Conservation (phyloP, 495 filamentous ascomycete species). For the Extremus antarcticus region DNA sequence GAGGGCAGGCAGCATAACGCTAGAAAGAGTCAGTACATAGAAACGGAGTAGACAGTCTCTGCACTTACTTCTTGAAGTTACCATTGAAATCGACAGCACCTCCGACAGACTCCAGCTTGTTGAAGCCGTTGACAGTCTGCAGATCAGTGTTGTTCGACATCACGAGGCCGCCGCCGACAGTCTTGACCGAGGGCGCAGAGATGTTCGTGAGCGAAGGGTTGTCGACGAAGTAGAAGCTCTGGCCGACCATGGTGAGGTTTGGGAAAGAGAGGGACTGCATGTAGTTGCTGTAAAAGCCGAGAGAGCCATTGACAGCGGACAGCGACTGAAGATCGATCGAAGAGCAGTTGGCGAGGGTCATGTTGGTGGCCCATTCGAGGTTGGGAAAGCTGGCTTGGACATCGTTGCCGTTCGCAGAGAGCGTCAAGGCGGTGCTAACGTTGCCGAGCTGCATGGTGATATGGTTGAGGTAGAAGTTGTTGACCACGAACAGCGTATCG, state of each 20-base stretch:
- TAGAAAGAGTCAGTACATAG: conserved; percentile 30
- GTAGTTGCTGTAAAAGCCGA: conserved; percentile 74
- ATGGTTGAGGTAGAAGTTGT: conserved; percentile 30
- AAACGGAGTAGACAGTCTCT: not conserved
- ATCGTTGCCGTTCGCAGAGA: conserved; percentile 51
- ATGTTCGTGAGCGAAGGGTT: conserved; percentile 70
- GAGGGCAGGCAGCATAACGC: conserved; percentile 57
- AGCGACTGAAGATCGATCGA: conserved; percentile 68
- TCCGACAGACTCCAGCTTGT: conserved; percentile 51
- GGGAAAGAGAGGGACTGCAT: conserved; percentile 58
- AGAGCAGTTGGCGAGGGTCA: conserved; percentile 80
- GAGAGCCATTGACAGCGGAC: conserved; percentile 58
- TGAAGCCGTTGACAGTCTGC: conserved; percentile 50
- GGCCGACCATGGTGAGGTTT: conserved; percentile 65
- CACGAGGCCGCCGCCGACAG: conserved; percentile 64
- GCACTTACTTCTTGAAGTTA: conserved; percentile 67
- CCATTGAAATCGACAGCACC: conserved; percentile 87
- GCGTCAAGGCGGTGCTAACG: conserved; percentile 49
- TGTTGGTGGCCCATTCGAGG: conserved; percentile 65
- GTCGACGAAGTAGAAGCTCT: conserved; percentile 61
- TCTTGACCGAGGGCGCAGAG: conserved; percentile 54
- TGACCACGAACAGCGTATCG: conserved; percentile 36
- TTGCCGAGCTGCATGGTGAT: conserved; percentile 51
- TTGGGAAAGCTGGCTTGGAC: conserved; percentile 52
- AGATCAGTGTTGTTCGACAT: conserved; percentile 82